phyloP scores from a whole-genome alignment of 257 asterid species.

The Cinchona pubescens region DNA sequence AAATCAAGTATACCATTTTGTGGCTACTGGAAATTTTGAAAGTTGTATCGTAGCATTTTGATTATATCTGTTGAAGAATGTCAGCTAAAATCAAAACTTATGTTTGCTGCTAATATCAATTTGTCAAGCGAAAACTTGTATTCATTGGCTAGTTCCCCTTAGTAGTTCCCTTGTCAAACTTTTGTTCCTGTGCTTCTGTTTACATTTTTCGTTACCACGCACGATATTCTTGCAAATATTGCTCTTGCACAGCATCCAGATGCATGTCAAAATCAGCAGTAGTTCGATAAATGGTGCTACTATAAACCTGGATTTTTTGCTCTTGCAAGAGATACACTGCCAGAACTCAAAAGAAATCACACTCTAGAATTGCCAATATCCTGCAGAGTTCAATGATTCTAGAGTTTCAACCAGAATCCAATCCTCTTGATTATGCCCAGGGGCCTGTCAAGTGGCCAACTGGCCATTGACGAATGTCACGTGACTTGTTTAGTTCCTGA shows the following conservation, averaged over 20 bases:
- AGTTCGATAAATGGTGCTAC: background rate
- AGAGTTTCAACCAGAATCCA: slow-evolving; percentile 10
- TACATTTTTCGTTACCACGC: background rate
- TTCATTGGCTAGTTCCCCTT: background rate
- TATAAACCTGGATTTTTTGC: too few relatives aligned
- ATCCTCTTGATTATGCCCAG: background rate
- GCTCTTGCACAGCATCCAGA: background rate
- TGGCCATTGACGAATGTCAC: slow-evolving; percentile 9
- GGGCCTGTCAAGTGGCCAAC: background rate
- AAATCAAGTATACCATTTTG: background rate
- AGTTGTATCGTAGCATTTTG: background rate
- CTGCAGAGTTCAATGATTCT: background rate
- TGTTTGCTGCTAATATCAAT: background rate
- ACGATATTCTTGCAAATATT: background rate
- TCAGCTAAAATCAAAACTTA: background rate
- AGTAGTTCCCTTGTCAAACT: background rate
- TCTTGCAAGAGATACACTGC: background rate
- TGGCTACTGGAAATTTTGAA: background rate
- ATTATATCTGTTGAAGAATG: background rate
- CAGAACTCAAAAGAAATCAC: background rate
- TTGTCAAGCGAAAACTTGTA: background rate
- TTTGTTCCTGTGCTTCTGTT: background rate
- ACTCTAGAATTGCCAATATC: slow-evolving; percentile 1
- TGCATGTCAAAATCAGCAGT: background rate
- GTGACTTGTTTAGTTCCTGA: background rate